phyloP scores from a whole-genome alignment of 345 rosid species.

The Murraya paniculata region DNA sequence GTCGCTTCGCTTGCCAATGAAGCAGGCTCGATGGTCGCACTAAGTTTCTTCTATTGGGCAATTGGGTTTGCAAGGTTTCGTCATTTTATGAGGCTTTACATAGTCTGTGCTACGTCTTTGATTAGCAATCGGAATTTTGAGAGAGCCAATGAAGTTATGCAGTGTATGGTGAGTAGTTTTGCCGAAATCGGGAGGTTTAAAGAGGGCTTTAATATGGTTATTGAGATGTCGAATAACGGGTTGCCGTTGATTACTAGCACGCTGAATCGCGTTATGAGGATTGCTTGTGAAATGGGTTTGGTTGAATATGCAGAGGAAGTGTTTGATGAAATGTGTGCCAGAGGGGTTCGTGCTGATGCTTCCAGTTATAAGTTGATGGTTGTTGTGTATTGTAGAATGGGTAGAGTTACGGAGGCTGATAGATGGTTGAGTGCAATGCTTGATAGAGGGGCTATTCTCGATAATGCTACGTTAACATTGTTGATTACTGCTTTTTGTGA shows the following conservation, averaged over 20 bases:
- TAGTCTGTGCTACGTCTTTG: slow-evolving; percentile 57
- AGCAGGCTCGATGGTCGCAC: slow-evolving; percentile 80
- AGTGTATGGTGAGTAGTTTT: slow-evolving; percentile 66
- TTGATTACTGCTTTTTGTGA: slow-evolving; percentile 48
- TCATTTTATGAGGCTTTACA: slow-evolving; percentile 76
- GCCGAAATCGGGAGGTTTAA: slow-evolving; percentile 66
- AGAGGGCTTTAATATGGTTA: slow-evolving; percentile 65
- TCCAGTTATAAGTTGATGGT: slow-evolving; percentile 61
- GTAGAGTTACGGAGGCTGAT: slow-evolving; percentile 60
- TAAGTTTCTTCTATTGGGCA: slow-evolving; percentile 78
- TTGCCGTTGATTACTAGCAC: slow-evolving; percentile 36
- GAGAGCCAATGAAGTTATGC: slow-evolving; percentile 68
- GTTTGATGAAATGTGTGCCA: slow-evolving; percentile 74
- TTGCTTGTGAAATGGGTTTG: slow-evolving; percentile 47
- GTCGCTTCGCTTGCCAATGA: slow-evolving; percentile 75
- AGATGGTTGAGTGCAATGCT: slow-evolving; percentile 70
- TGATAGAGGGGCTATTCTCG: slow-evolving; percentile 56
- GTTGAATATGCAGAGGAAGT: slow-evolving; percentile 55
- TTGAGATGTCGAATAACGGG: slow-evolving; percentile 79
- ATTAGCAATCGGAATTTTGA: slow-evolving; percentile 55
- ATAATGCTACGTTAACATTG: slow-evolving; percentile 72
- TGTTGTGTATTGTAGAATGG: slow-evolving; percentile 52
- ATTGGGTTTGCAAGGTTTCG: slow-evolving; percentile 52
- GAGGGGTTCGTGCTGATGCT: slow-evolving; percentile 61
- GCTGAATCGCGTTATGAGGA: slow-evolving; percentile 46